A percentile compares a stretch with the other conserved stretches of the same genome.
Conservation (phyloP, 345 rosid species). For the Populus euphratica region DNA sequence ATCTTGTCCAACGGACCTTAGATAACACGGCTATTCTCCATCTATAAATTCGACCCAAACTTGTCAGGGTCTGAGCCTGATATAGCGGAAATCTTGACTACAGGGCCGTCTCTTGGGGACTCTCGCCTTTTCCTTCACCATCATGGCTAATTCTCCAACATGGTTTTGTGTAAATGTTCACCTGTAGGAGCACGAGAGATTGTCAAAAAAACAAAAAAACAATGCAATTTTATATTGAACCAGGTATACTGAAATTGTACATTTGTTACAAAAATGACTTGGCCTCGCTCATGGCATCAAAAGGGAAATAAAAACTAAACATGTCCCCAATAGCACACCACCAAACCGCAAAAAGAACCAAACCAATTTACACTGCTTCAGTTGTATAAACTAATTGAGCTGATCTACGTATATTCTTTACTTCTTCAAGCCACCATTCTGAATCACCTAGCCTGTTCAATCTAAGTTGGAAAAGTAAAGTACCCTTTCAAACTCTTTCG, state of each 20-base stretch:
- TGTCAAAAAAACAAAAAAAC: not conserved
- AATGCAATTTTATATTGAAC: not conserved
- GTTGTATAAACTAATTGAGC: constrained; percentile 1
- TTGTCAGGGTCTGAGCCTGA: too few relatives aligned
- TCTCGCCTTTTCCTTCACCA: too few relatives aligned
- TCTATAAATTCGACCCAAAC: too few relatives aligned
- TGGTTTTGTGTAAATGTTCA: not conserved
- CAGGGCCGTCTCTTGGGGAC: too few relatives aligned
- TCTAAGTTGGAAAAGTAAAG: constrained; percentile 1
- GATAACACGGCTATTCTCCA: too few relatives aligned
- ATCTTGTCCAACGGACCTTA: too few relatives aligned
- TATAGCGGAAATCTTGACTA: too few relatives aligned
- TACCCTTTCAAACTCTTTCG: not conserved
- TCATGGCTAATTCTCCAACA: not conserved
- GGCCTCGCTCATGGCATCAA: not conserved
- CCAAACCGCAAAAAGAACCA: not conserved
- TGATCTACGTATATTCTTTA: not conserved
- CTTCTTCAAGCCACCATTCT: not conserved
- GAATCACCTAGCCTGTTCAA: not conserved
- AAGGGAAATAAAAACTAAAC: not conserved
- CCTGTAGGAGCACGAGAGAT: not conserved
- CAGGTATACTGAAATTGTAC: not conserved
- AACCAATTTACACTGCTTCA: constrained; percentile 6
- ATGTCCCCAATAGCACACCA: not conserved
- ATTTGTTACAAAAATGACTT: not conserved